Evolutionary conservation across 208 protist species (phyloP).

Genomic region (Leishmania amazonensis): DNA sequence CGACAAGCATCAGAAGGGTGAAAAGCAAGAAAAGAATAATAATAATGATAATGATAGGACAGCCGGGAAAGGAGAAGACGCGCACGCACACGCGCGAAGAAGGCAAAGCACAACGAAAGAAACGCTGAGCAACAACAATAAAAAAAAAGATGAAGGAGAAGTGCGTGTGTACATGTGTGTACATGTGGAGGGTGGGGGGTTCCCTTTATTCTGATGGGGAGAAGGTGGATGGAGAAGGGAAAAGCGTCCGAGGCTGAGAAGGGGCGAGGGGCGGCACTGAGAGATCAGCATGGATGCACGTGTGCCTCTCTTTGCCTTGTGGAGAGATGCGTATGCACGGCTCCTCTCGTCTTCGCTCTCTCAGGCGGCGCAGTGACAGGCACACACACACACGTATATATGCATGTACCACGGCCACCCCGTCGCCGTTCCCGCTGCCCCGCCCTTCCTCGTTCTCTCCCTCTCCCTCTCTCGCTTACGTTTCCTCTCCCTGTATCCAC

Average conservation of each 20-base stretch:
- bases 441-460: background rate
- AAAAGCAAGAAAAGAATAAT: background rate
- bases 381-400: background rate
- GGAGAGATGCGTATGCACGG: background rate
- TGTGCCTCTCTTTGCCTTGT: background rate
- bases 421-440: background rate
- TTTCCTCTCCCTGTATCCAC: background rate
- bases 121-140: background rate
- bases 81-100: background rate
- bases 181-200: too few relatives aligned
- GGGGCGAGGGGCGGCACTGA: background rate
- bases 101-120: background rate
- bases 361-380: background rate
- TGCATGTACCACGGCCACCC: background rate
- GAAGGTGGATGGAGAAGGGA: background rate
- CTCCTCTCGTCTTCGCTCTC: background rate
- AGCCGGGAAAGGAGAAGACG: background rate
- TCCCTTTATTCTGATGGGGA: too few relatives aligned
- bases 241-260: background rate
- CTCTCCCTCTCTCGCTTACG: background rate
- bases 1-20: background rate
- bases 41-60: conserved; percentile 6
- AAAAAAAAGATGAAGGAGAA: background rate
- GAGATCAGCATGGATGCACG: background rate
- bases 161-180: background rate